Base-by-base conservation (phyloP, 306 rosid genomes). In the Phaseolus lunatus region DNA sequence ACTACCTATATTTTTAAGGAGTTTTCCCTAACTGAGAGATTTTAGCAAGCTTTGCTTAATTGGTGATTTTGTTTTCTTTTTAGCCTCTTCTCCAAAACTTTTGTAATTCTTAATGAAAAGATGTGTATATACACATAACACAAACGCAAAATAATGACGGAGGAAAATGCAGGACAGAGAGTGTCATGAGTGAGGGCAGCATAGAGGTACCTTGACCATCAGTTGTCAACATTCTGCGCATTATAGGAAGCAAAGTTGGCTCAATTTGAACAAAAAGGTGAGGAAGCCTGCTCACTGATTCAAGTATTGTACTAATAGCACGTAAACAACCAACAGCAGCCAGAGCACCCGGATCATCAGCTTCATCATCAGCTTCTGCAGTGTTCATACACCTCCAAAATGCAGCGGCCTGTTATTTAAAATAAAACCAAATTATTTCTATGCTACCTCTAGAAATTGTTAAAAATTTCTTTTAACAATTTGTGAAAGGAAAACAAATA, bases 251-350 rank as follows among this genome's bases (percentile, higher is more conserved):
- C 84, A 94, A 66, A 12, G 94, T 92, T 65, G 97, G 95, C 85
- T 94, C 98, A 27, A 94, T 84, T 86, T 90, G 85, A 76, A 86
- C 85, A 84, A 92, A 94, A 37, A 92, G 91, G 56, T 89, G 90
- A 71, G 94, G 96, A 79, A 94, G 96, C 83, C 96, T 88, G 92
- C 96, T 94, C 87, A 94, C 97, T 72, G 98, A 92, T 85, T 94
- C 97, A 70, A 94, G 94, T 85, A 94, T 92, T 57, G 98, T 94
- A 86, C 97, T 92, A 57, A 94, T 94, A 61, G 97, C 98, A 77
- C 92, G 96, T 82, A 94, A 85, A 82, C 98, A 94, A 70, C 98
- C 96, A 83, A 94, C 98, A 69, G 97, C 98, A 49, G 97, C 97
- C 78, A 92, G 80, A 47, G 98, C 96, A 81, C 97, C 96, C 20